These are phyloP conservation scores for Hypoxylon sp. DNA, from an alignment of 2,329 filamentous ascomycete genomes.

Conservation along the genomic window DNA sequence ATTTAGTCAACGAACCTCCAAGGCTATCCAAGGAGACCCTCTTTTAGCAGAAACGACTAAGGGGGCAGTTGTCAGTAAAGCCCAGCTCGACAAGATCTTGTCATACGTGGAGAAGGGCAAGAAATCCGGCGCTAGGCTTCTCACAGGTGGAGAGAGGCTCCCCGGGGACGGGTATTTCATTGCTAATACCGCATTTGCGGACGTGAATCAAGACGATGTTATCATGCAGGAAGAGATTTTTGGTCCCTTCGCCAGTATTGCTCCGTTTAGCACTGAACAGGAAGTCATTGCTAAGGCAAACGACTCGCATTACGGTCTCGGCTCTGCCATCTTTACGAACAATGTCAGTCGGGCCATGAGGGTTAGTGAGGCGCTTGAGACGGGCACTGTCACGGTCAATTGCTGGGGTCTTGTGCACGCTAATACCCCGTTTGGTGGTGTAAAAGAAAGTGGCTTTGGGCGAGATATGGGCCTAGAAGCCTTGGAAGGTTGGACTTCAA, in stretches of 20 bases:
- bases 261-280: constrained; percentile 74
- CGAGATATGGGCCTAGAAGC: constrained; percentile 44
- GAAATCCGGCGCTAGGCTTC: not conserved
- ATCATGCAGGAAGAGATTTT: constrained; percentile 45
- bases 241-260: constrained; percentile 55
- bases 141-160: constrained; percentile 4
- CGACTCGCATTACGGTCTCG: constrained; percentile 74
- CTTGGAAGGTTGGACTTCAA: constrained; percentile 18
- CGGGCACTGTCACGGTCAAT: constrained; percentile 55
- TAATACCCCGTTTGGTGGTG: constrained; percentile 45
- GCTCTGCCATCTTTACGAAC: constrained; percentile 74
- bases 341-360: constrained; percentile 62
- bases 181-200: constrained; percentile 37
- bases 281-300: constrained; percentile 63
- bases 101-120: constrained; percentile 15
- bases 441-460: constrained; percentile 54
- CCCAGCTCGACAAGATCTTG: constrained; percentile 11
- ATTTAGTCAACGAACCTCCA: constrained; percentile 46
- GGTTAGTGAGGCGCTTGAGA: constrained; percentile 68
- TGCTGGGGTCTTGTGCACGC: constrained; percentile 26
- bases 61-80: constrained; percentile 7
- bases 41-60: constrained; percentile 8
- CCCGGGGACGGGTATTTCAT: constrained; percentile 37
- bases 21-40: constrained; percentile 41
- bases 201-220: constrained; percentile 25